Base-by-base conservation (phyloP, 108 stramenopile genomes). In the Cyclotella cryptica region DNA sequence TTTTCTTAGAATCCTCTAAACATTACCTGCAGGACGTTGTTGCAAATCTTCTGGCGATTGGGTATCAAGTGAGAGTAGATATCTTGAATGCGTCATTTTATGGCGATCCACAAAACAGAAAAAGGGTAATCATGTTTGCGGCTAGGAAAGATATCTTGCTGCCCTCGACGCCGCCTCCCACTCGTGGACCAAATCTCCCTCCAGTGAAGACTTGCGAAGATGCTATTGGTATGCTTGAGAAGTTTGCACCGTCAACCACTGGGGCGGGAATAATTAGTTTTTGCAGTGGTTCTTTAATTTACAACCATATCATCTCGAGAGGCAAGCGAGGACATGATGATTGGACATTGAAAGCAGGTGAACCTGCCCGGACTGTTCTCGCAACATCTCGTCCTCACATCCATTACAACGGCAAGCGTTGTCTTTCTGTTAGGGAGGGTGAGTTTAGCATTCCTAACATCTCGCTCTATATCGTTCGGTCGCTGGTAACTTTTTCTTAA, bases 51-150 rank as follows among this genome's bases (percentile, higher is more conserved):
- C 42, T 90, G 24, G 12, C 62, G 0, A 68, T 85, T 45, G 71
- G 49, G 11, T 88, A 90, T 76, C 86, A 88, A 71, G 83, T 87
- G 15, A 74, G 90, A 8, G 69, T 71, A 22, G 17, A 35, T 19
- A 53, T 84, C 18, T 59, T 87, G 49, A 44, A 40, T 40, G 64
- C 86, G 7, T 62, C 59, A 19, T 30, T 43, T 0, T 86, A 81
- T 26, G 90, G 90, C 11, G 90, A 91, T 57, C 88, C 90, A 28
- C 90, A 91, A 58, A 57, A 66, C 19, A 39, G 90, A 29, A 49
- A 59, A 15, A 47, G 90, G 11, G 42, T 91, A 11, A 55, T 88
- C 26, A 47, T 91, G 10, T 24, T 84, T 29, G 85, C 85, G 0
- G 80, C 85, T 6, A 71, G 79, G 39, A 63, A 69, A 7, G 81